A percentile compares a stretch with the other conserved stretches of the same genome.
These are phyloP conservation scores for Penicillium rolfsii DNA, from an alignment of 2,329 filamentous ascomycete species.

Conservation along the genomic window DNA sequence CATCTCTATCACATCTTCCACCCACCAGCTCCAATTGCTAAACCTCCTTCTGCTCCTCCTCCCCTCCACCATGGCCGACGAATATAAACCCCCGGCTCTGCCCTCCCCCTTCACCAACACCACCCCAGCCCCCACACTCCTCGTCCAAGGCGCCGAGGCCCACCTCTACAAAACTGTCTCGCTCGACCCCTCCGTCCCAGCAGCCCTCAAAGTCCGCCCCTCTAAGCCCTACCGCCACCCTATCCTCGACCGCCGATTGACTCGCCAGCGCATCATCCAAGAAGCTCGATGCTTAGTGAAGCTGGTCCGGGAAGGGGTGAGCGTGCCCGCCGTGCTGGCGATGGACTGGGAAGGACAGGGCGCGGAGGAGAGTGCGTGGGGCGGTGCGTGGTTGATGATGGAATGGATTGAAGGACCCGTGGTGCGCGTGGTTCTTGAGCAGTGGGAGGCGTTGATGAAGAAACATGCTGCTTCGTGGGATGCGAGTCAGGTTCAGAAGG, in stretches of 20 bases:
- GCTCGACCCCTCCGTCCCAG: conserved; percentile 67
- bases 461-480: conserved; percentile 36
- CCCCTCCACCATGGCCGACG: conserved; percentile 21
- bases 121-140: conserved; percentile 66
- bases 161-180: conserved; percentile 88
- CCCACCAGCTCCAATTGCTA: neutral
- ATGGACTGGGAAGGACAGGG: conserved; percentile 64
- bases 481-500: conserved; percentile 37
- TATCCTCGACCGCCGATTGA: conserved; percentile 82
- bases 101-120: conserved; percentile 68
- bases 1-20: neutral
- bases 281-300: conserved; percentile 85
- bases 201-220: conserved; percentile 88
- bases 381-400: conserved; percentile 75
- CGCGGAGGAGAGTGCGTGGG: conserved; percentile 57
- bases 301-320: conserved; percentile 75
- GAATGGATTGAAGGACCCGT: conserved; percentile 81
- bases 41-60: too few relatives aligned
- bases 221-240: conserved; percentile 91
- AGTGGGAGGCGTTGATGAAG: conserved; percentile 62
- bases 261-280: conserved; percentile 80
- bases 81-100: conserved; percentile 50
- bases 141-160: conserved; percentile 94
- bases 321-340: conserved; percentile 79
- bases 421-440: conserved; percentile 70